These are phyloP conservation scores for Elsinoe perseae DNA, from an alignment of 2,329 filamentous ascomycete genomes.

Conservation along the genomic window DNA sequence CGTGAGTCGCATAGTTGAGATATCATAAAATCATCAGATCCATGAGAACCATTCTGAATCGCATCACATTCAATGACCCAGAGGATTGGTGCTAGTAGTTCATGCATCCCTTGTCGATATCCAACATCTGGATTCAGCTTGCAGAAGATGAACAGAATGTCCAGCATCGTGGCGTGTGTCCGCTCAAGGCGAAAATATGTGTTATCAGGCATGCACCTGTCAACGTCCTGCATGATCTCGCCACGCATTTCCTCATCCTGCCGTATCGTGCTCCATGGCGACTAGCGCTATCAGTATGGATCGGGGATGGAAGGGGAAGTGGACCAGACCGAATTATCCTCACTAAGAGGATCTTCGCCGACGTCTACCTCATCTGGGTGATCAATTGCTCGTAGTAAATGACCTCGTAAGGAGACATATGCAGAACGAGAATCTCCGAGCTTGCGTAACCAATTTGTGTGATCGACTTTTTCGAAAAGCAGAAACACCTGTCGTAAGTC, in stretches of 20 bases:
- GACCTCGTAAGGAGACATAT: conserved; percentile 64
- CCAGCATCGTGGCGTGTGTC: conserved; percentile 73
- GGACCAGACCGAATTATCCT: conserved; percentile 60
- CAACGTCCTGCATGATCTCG: conserved; percentile 92
- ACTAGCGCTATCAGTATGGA: conserved; percentile 44
- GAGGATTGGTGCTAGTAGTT: conserved; percentile 81
- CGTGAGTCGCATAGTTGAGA: conserved; percentile 59
- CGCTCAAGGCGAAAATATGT: conserved; percentile 74
- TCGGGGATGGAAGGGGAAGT: conserved; percentile 18
- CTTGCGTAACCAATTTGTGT: conserved; percentile 59
- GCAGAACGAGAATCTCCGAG: conserved; percentile 61
- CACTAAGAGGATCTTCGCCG: conserved; percentile 73
- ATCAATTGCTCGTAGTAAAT: conserved; percentile 74
- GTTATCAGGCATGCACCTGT: conserved; percentile 82
- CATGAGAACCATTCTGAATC: conserved; percentile 34
- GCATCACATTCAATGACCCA: conserved; percentile 80
- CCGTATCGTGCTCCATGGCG: conserved; percentile 81
- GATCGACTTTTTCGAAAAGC: conserved; percentile 61
- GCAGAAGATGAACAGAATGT: conserved; percentile 90
- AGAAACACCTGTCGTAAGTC: conserved; percentile 67
- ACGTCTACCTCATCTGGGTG: conserved; percentile 74
- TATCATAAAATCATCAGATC: conserved; percentile 46
- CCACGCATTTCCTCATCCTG: conserved; percentile 74
- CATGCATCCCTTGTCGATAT: conserved; percentile 98
- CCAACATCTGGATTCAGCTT: conserved; percentile 81